Percentiles rank a stretch among this genome's conserved stretches.
Evolutionary conservation across 2,329 filamentous ascomycete genomes (phyloP).

Genomic region (Talaromyces sp.): DNA sequence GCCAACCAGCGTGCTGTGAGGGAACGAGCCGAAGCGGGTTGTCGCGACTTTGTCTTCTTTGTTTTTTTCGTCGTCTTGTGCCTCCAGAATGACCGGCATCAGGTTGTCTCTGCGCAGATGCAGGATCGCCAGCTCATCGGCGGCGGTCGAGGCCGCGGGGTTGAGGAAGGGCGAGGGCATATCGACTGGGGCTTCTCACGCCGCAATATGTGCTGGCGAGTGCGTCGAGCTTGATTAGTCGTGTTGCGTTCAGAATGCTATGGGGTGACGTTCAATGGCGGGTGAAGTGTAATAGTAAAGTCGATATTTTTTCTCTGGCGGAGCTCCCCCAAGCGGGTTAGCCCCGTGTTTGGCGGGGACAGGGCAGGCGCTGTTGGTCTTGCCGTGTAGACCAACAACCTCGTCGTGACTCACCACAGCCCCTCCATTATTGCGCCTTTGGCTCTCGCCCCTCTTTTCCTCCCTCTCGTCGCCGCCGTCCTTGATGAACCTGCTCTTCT

Average conservation of each 20-base stretch:
- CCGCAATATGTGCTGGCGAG: background rate
- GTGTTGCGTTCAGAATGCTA: background rate
- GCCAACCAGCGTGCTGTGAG: conserved; percentile 69
- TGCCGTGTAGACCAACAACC: too few relatives aligned
- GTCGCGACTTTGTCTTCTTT: conserved; percentile 76
- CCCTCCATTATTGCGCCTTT: background rate
- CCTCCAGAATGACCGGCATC: conserved; percentile 66
- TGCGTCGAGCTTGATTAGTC: background rate
- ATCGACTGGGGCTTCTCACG: background rate
- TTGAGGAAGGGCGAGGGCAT: conserved; percentile 73
- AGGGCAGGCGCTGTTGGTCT: too few relatives aligned
- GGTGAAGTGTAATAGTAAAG: too few relatives aligned
- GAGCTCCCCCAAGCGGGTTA: conserved; percentile 7
- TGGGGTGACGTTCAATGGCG: too few relatives aligned
- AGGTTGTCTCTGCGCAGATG: conserved; percentile 85
- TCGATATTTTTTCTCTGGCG: conserved; percentile 1
- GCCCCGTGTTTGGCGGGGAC: background rate
- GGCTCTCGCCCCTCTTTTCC: background rate
- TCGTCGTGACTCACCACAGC: background rate
- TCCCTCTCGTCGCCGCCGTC: background rate
- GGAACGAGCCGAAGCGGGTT: conserved; percentile 89
- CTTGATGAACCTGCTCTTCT: background rate
- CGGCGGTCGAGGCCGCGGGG: conserved; percentile 57
- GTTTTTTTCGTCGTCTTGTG: conserved; percentile 61
- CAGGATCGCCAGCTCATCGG: conserved; percentile 70